phyloP scores from a whole-genome alignment of 2,329 filamentous ascomycete genomes.

The Neonectria neomacrospora region DNA sequence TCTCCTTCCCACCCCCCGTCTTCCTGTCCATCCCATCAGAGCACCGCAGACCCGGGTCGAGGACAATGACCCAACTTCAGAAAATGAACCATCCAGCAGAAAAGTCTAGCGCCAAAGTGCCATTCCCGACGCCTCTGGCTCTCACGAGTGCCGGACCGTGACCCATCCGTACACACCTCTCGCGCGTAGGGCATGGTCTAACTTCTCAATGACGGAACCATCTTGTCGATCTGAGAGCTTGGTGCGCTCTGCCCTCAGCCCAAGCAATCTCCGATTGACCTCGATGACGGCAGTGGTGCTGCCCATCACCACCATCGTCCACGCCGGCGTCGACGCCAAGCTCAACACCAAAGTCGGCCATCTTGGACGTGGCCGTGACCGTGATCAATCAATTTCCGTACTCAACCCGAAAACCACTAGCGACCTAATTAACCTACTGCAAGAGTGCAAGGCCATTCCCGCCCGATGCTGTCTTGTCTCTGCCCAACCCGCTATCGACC shows the following conservation, averaged over 20 bases:
- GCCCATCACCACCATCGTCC: background rate
- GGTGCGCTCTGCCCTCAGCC: conserved; percentile 5
- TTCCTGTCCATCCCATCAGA: background rate
- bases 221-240: conserved; percentile 11
- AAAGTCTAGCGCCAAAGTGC: conserved; percentile 11
- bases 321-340: conserved; percentile 7
- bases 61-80: background rate
- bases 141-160: background rate
- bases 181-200: background rate
- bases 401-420: background rate
- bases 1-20: background rate
- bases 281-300: background rate
- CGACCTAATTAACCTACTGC: background rate
- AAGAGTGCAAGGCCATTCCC: background rate
- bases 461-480: background rate
- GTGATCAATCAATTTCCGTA: background rate
- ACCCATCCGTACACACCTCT: background rate
- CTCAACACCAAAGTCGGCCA: background rate
- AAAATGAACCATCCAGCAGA: background rate
- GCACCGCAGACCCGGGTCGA: conserved; percentile 13
- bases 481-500: background rate
- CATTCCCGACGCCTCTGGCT: conserved; percentile 13
- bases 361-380: background rate
- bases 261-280: conserved; percentile 5
- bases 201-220: conserved; percentile 16